Evolutionary conservation across 2,329 filamentous ascomycete genomes (phyloP).

Genomic region (Aspergillus sp.): DNA sequence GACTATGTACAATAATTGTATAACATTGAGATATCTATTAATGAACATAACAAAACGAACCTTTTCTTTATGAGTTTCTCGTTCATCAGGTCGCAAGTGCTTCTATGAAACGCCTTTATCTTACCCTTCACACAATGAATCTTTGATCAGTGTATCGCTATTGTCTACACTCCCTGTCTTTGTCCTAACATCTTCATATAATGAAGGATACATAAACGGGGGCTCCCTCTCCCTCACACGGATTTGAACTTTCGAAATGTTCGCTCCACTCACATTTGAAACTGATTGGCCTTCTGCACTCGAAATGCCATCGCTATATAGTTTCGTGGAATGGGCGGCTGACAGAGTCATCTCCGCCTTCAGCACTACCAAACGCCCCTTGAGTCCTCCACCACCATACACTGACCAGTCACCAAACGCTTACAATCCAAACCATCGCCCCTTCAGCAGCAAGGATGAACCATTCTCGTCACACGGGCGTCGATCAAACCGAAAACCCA

Average conservation of each 20-base stretch:
- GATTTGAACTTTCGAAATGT: background rate
- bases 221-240: background rate
- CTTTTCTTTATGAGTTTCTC: background rate
- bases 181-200: background rate
- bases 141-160: background rate
- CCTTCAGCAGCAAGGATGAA: background rate
- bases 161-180: background rate
- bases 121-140: background rate
- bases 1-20: conserved; percentile 3
- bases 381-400: background rate
- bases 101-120: background rate
- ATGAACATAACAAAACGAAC: background rate
- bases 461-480: background rate
- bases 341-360: background rate
- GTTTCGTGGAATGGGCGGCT: conserved; percentile 3
- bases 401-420: background rate
- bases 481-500: background rate
- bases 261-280: background rate
- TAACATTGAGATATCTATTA: background rate
- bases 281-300: background rate
- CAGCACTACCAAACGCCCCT: background rate
- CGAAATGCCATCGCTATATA: conserved; percentile 5
- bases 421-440: background rate
- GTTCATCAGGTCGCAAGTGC: background rate
- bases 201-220: background rate